Conservation (phyloP, 2,329 filamentous ascomycete genomes). For the Trichoderma simmonsii region DNA sequence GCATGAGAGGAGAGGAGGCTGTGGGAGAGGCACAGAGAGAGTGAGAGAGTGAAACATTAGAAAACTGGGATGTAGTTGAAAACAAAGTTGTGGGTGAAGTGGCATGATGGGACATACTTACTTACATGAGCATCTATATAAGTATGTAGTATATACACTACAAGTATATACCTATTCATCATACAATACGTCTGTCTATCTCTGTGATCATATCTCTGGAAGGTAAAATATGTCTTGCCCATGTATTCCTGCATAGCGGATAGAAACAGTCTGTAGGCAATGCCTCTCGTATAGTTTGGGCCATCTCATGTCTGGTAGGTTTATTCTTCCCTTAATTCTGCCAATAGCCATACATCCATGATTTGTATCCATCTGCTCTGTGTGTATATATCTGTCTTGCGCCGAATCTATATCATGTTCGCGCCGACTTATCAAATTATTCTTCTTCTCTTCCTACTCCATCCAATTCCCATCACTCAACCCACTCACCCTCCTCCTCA, state of each 20-base stretch:
- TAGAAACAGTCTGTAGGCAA: neutral
- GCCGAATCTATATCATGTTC: neutral
- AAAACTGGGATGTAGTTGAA: neutral
- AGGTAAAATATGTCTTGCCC: neutral
- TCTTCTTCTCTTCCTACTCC: neutral
- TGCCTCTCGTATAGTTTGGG: neutral
- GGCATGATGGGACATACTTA: neutral
- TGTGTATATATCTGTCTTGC: neutral
- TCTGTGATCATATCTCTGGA: neutral
- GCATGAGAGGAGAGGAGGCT: neutral
- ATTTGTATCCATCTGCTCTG: neutral
- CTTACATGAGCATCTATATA: neutral
- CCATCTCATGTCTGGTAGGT: neutral
- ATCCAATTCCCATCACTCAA: slow-evolving; percentile 14
- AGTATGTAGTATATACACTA: neutral
- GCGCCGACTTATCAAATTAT: neutral
- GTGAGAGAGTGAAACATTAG: neutral
- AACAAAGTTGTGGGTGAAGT: neutral
- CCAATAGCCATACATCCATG: neutral
- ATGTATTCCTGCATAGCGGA: neutral
- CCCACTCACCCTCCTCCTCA: slow-evolving; percentile 47
- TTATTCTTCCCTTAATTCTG: neutral
- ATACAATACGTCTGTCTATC: neutral
- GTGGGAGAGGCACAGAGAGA: neutral
- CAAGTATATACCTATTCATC: neutral